phyloP scores from a whole-genome alignment of 208 protist genomes.

The Eutreptiella sp. region DNA sequence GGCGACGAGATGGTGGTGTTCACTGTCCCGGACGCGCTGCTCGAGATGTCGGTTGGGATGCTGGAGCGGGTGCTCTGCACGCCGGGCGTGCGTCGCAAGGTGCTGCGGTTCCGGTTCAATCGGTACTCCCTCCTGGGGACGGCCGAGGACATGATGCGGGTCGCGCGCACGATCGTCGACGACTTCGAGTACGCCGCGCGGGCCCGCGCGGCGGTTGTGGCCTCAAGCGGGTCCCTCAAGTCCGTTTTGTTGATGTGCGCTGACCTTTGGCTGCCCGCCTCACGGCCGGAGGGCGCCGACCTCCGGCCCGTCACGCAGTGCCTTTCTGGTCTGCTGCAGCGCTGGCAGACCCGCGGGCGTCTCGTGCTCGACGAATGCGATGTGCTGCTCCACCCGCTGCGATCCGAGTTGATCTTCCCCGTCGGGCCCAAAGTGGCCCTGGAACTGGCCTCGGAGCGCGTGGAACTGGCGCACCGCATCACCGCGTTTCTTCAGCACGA shows the following conservation, averaged over 20 bases:
- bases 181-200: not conserved
- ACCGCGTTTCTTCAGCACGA: too few species aligned
- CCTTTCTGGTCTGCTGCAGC: too few species aligned
- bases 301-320: slow-evolving; percentile 21
- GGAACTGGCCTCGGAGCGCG: too few species aligned
- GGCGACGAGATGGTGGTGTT: slow-evolving; percentile 29
- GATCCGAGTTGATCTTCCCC: slow-evolving; percentile 50
- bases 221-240: slow-evolving; percentile 27
- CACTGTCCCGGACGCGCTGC: slow-evolving; percentile 33
- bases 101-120: slow-evolving; percentile 24
- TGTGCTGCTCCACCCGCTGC: slow-evolving; percentile 45
- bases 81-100: slow-evolving; percentile 3
- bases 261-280: too few species aligned
- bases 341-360: slow-evolving; percentile 4
- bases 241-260: slow-evolving; percentile 26
- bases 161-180: slow-evolving; percentile 22
- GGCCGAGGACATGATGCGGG: slow-evolving; percentile 28
- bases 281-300: too few species aligned
- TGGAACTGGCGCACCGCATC: too few species aligned
- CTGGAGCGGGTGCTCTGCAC: slow-evolving; percentile 4
- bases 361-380: slow-evolving; percentile 48
- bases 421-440: slow-evolving; percentile 29
- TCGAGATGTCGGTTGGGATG: slow-evolving; percentile 28
- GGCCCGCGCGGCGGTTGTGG: slow-evolving; percentile 16
- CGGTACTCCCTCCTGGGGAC: slow-evolving; percentile 21